phyloP scores from a whole-genome alignment of 495 filamentous ascomycete species.

The Penicillium mononematosum region DNA sequence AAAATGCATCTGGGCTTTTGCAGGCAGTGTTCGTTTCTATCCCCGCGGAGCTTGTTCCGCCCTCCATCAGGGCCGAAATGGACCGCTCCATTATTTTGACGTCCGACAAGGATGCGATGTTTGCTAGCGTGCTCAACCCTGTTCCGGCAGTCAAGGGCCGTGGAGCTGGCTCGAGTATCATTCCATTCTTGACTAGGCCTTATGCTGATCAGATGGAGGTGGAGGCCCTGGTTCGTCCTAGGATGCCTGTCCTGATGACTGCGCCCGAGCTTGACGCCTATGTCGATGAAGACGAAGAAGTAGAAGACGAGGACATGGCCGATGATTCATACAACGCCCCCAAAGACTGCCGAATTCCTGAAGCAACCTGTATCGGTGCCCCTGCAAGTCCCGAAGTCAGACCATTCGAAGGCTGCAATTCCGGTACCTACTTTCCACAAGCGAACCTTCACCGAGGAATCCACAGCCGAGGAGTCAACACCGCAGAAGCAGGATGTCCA shows the following conservation, averaged over 20 bases:
- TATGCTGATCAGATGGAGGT: conserved; percentile 61
- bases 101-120: conserved; percentile 63
- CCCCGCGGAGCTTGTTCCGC: conserved; percentile 58
- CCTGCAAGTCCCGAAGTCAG: conserved; percentile 15
- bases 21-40: conserved; percentile 57
- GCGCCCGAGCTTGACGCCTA: conserved; percentile 31
- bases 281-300: conserved; percentile 37
- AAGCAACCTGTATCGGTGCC: conserved; percentile 21
- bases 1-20: conserved; percentile 60
- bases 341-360: conserved; percentile 30
- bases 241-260: conserved; percentile 55
- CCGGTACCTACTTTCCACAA: conserved; percentile 29
- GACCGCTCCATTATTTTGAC: conserved; percentile 75
- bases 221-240: conserved; percentile 68
- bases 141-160: conserved; percentile 57
- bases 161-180: conserved; percentile 61
- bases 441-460: conserved; percentile 36
- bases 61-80: conserved; percentile 64
- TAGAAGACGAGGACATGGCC: conserved; percentile 42
- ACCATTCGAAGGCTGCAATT: conserved; percentile 16
- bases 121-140: conserved; percentile 78
- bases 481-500: conserved; percentile 20
- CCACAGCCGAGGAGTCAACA: conserved; percentile 10
- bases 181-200: conserved; percentile 68
- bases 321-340: conserved; percentile 16